Conservation (phyloP, 164 flowering plant genomes). For the Tetracentron sinense region DNA sequence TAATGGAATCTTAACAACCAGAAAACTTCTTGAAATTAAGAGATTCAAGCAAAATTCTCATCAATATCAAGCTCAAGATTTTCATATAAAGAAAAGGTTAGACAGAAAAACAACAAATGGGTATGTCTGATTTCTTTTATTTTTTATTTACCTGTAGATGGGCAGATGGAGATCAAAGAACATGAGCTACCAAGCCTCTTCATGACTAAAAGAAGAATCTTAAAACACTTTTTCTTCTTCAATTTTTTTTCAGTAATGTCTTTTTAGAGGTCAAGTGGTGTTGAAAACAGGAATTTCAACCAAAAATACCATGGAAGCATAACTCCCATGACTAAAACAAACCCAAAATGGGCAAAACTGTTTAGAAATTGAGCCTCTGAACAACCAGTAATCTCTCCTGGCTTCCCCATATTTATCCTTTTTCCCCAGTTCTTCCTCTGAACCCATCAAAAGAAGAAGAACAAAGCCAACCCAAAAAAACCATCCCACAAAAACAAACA, state of each 20-base stretch:
- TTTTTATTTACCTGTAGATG: slow-evolving; percentile 52
- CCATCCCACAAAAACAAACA: background rate
- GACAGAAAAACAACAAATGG: slow-evolving; percentile 5
- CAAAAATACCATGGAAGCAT: slow-evolving; percentile 20
- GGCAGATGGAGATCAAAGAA: slow-evolving; percentile 73
- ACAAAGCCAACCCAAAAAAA: slow-evolving; percentile 5
- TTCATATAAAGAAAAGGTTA: background rate
- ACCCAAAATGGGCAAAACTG: slow-evolving; percentile 10
- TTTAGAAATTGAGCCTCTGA: slow-evolving; percentile 14
- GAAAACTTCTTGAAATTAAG: background rate
- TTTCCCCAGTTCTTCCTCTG: slow-evolving; percentile 35
- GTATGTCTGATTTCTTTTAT: too few relatives aligned
- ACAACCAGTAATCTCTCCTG: slow-evolving; percentile 10
- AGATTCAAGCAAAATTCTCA: background rate
- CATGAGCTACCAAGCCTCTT: slow-evolving; percentile 80
- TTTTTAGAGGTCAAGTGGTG: slow-evolving; percentile 2
- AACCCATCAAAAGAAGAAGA: slow-evolving; percentile 44
- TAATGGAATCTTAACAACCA: background rate
- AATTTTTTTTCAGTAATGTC: background rate
- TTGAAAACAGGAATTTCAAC: slow-evolving; percentile 11
- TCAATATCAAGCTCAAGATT: background rate
- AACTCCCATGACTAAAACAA: slow-evolving; percentile 3
- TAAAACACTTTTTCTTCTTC: background rate
- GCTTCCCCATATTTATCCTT: slow-evolving; percentile 20
- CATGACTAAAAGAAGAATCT: slow-evolving; percentile 29